These are phyloP conservation scores for Pichia californica DNA, from an alignment of 805 yeast species.

Conservation along the genomic window DNA sequence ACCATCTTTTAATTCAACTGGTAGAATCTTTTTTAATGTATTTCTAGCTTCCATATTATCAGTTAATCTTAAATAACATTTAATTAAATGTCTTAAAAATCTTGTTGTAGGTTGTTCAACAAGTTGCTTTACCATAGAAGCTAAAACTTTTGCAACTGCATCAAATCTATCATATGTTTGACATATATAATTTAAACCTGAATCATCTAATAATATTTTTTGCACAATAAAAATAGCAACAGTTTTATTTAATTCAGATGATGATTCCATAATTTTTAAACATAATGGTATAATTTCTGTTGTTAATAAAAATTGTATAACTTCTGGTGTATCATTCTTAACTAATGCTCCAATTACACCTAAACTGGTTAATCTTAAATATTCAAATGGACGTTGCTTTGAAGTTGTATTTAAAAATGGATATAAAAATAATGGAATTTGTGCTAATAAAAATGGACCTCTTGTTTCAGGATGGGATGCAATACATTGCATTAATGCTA, in stretches of 20 bases:
- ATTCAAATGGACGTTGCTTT: constrained; percentile 89
- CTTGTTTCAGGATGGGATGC: constrained; percentile 94
- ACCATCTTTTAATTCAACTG: constrained; percentile 82
- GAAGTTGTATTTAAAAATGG: constrained; percentile 92
- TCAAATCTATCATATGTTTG: constrained; percentile 92
- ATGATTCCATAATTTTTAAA: constrained; percentile 88
- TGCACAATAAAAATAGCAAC: constrained; percentile 96
- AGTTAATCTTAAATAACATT: constrained; percentile 85
- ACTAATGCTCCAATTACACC: constrained; percentile 98
- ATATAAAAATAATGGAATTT: constrained; percentile 84
- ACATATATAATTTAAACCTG: constrained; percentile 86
- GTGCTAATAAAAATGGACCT: constrained; percentile 77
- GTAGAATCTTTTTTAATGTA: constrained; percentile 74
- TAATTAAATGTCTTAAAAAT: constrained; percentile 83
- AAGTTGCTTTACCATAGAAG: constrained; percentile 81
- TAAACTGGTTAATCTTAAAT: constrained; percentile 81
- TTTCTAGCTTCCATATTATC: constrained; percentile 89
- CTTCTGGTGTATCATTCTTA: constrained; percentile 93
- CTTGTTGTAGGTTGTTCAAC: constrained; percentile 73
- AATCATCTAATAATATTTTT: constrained; percentile 85
- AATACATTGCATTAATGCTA: constrained; percentile 91
- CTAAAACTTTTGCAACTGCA: constrained; percentile 85
- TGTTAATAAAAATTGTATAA: constrained; percentile 82
- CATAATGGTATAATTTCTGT: constrained; percentile 96
- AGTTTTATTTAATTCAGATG: constrained; percentile 88